These are phyloP conservation scores for Sapria himalayana DNA, from an alignment of 345 rosid species.

Conservation along the genomic window DNA sequence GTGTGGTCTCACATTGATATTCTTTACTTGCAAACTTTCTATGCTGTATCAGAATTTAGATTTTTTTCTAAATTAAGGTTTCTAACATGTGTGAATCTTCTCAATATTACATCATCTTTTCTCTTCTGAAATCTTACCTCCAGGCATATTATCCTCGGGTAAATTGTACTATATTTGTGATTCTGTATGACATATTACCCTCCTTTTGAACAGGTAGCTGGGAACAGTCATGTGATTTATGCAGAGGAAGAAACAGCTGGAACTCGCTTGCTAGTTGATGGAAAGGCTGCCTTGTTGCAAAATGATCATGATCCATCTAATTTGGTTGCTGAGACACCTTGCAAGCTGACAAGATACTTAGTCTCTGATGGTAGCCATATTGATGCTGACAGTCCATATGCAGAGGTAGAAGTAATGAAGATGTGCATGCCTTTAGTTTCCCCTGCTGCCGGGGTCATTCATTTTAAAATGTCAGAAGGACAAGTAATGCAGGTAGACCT, in stretches of 20 bases:
- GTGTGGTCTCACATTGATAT: too few relatives aligned
- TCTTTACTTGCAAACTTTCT: too few relatives aligned
- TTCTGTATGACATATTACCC: too few relatives aligned
- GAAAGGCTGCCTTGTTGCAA: slow-evolving; percentile 96
- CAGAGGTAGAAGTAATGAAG: slow-evolving; percentile 99
- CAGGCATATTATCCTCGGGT: too few relatives aligned
- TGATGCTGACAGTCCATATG: slow-evolving; percentile 89
- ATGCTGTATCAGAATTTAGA: too few relatives aligned
- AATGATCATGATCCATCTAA: slow-evolving; percentile 99
- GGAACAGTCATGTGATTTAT: slow-evolving; percentile 96
- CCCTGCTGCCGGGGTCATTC: slow-evolving; percentile 84
- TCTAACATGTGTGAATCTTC: too few relatives aligned
- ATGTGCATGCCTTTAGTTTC: slow-evolving; percentile 99
- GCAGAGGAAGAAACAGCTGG: slow-evolving; percentile 99
- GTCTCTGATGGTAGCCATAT: slow-evolving; percentile 73
- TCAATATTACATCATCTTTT: too few relatives aligned
- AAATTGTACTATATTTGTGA: too few relatives aligned
- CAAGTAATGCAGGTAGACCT: slow-evolving; percentile 90
- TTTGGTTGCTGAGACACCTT: slow-evolving; percentile 90
- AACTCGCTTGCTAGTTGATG: slow-evolving; percentile 95
- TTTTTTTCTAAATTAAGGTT: too few relatives aligned
- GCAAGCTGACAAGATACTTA: slow-evolving; percentile 89
- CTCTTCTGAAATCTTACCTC: too few relatives aligned
- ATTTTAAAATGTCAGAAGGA: slow-evolving; percentile 84
- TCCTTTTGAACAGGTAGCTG: slow-evolving; percentile 82